Evolutionary conservation across 345 rosid species (phyloP).

Genomic region (Psidium friedrichsthalianum): DNA sequence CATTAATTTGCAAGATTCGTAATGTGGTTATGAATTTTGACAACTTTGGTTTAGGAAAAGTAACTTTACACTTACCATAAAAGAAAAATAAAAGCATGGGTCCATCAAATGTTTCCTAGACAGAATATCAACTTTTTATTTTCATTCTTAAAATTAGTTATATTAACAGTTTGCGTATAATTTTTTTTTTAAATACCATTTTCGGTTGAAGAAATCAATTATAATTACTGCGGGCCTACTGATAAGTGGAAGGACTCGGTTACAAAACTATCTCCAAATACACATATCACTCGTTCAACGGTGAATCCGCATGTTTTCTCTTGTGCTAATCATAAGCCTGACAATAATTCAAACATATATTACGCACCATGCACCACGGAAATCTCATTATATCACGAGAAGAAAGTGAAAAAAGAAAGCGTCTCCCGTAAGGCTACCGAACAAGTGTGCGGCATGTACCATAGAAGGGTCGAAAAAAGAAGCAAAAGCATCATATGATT

Average conservation of each 20-base stretch:
- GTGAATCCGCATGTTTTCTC: too few species aligned
- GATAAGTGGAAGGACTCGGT: not conserved
- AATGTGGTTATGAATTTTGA: not conserved
- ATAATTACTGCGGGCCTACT: not conserved
- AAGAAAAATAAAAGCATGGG: not conserved
- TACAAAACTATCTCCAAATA: not conserved
- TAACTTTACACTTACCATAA: not conserved
- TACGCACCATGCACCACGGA: not conserved
- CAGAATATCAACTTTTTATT: not conserved
- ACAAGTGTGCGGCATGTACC: not conserved
- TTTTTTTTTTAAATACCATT: too few species aligned
- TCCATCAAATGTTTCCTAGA: not conserved
- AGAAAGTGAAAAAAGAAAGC: not conserved
- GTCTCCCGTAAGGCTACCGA: not conserved
- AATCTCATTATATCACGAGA: not conserved
- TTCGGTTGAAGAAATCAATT: not conserved
- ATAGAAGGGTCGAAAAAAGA: not conserved
- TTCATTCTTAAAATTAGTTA: too few species aligned
- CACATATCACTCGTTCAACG: not conserved
- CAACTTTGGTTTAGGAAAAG: not conserved
- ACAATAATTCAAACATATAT: too few species aligned
- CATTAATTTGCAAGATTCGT: not conserved
- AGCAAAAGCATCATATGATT: constrained; percentile 1
- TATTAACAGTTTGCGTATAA: too few species aligned
- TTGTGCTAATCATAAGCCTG: too few species aligned